These are phyloP conservation scores for Boletus sp. DNA, from an alignment of 1,284 basidiomycete species.

Conservation along the genomic window DNA sequence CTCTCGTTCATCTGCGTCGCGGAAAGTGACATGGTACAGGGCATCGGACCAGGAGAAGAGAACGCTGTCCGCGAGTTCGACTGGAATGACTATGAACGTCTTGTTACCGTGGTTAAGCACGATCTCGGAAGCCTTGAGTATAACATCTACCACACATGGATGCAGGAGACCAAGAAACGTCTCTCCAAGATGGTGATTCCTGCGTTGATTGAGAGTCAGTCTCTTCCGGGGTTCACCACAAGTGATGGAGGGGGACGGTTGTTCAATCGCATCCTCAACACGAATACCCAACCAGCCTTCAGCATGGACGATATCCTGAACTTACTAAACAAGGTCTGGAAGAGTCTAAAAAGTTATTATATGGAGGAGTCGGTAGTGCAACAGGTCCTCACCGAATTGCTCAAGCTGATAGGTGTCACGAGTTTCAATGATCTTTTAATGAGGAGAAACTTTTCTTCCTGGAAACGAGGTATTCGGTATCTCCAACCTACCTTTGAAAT, in stretches of 20 bases:
- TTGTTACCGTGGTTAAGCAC: slow-evolving; percentile 98
- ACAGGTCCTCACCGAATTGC: slow-evolving; percentile 94
- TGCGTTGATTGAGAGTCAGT: slow-evolving; percentile 97
- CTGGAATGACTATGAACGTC: slow-evolving; percentile 96
- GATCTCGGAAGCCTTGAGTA: slow-evolving; percentile 99
- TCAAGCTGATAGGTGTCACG: slow-evolving; percentile 96
- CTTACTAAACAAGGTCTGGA: slow-evolving; percentile 97
- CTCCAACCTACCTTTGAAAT: slow-evolving; percentile 1
- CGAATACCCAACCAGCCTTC: slow-evolving; percentile 86
- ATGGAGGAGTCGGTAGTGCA: slow-evolving; percentile 98
- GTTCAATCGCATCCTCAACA: slow-evolving; percentile 91
- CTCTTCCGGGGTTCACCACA: slow-evolving; percentile 96
- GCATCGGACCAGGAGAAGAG: slow-evolving; percentile 96
- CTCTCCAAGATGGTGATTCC: slow-evolving; percentile 99
- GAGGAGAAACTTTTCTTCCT: slow-evolving; percentile 99
- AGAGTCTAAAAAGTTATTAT: slow-evolving; percentile 98
- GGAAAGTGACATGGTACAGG: slow-evolving; percentile 97
- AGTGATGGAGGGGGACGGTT: slow-evolving; percentile 91
- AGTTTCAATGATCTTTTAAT: slow-evolving; percentile 99
- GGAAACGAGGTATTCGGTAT: slow-evolving; percentile 87
- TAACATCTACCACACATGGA: slow-evolving; percentile 99
- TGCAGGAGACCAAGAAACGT: slow-evolving; percentile 98
- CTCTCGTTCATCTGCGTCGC: slow-evolving; percentile 99
- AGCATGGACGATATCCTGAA: slow-evolving; percentile 99
- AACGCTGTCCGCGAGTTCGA: slow-evolving; percentile 91